These are phyloP conservation scores for Canariomyces notabilis DNA, from an alignment of 2,329 filamentous ascomycete species.

Conservation along the genomic window DNA sequence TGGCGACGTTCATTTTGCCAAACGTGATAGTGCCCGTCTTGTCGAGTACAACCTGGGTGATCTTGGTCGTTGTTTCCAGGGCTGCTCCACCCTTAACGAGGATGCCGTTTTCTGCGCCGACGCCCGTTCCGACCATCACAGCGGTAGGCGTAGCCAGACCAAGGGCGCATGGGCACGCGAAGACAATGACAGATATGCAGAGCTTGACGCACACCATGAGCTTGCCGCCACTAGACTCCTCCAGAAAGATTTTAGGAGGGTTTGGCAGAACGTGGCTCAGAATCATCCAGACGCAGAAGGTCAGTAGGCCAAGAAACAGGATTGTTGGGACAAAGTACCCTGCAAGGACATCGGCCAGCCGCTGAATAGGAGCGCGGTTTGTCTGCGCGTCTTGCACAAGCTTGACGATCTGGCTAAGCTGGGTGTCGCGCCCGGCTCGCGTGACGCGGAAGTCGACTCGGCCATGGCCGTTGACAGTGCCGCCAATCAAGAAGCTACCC, in stretches of 20 bases:
- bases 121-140: slow-evolving; percentile 98
- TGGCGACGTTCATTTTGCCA: slow-evolving; percentile 90
- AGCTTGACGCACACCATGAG: slow-evolving; percentile 96
- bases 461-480: slow-evolving; percentile 91
- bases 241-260: slow-evolving; percentile 83
- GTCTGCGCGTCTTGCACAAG: slow-evolving; percentile 98
- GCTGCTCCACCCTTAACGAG: slow-evolving; percentile 96
- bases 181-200: slow-evolving; percentile 97
- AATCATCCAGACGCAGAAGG: slow-evolving; percentile 91
- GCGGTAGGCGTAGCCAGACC: slow-evolving; percentile 93
- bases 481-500: slow-evolving; percentile 76
- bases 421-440: slow-evolving; percentile 87
- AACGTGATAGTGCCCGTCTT: slow-evolving; percentile 95
- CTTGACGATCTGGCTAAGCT: slow-evolving; percentile 95
- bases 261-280: slow-evolving; percentile 78
- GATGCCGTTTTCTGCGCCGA: slow-evolving; percentile 92
- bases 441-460: slow-evolving; percentile 89
- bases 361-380: slow-evolving; percentile 87
- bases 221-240: slow-evolving; percentile 77
- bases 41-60: slow-evolving; percentile 87
- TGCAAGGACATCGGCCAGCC: slow-evolving; percentile 82
- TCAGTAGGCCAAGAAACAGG: slow-evolving; percentile 74
- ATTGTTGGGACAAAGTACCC: slow-evolving; percentile 93
- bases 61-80: slow-evolving; percentile 81
- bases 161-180: slow-evolving; percentile 95